Evolutionary conservation across 108 stramenopile species (phyloP).

Genomic region (Conticribra guillardii): DNA sequence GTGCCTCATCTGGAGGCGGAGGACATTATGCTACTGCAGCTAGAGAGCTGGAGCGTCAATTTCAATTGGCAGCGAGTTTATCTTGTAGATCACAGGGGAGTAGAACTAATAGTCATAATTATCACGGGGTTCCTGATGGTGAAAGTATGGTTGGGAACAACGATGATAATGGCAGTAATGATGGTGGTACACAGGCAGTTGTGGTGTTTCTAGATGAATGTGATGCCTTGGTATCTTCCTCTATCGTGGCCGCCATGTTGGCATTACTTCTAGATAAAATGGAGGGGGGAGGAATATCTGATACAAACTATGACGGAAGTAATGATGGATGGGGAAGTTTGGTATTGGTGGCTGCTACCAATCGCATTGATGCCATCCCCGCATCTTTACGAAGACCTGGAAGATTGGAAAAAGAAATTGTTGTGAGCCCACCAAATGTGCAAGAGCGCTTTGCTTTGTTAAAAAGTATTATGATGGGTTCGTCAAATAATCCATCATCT

Average conservation of each 20-base stretch:
- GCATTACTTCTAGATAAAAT: constrained; percentile 67
- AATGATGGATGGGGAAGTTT: constrained; percentile 45
- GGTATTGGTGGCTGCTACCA: constrained; percentile 80
- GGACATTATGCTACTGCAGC: constrained; percentile 44
- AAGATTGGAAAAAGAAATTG: constrained; percentile 73
- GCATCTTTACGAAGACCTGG: constrained; percentile 73
- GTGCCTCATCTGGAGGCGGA: constrained; percentile 20
- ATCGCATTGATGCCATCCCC: constrained; percentile 80
- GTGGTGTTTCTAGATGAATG: constrained; percentile 86
- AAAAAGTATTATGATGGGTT: constrained; percentile 33
- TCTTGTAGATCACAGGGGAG: not conserved
- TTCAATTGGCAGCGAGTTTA: constrained; percentile 28
- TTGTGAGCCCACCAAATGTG: constrained; percentile 63
- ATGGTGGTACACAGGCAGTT: constrained; percentile 22
- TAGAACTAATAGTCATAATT: too few relatives aligned
- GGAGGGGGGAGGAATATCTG: constrained; percentile 4
- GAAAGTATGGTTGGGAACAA: not conserved
- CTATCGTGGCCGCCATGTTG: constrained; percentile 58
- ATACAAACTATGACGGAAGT: not conserved
- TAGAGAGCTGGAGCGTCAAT: constrained; percentile 29
- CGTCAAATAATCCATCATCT: not conserved
- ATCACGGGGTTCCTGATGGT: too few relatives aligned
- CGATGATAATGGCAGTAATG: not conserved
- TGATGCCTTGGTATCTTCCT: constrained; percentile 74
- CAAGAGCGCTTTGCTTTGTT: constrained; percentile 60